These are phyloP conservation scores for Zymoseptoria tritici DNA, from an alignment of 2,329 filamentous ascomycete genomes.

Conservation along the genomic window DNA sequence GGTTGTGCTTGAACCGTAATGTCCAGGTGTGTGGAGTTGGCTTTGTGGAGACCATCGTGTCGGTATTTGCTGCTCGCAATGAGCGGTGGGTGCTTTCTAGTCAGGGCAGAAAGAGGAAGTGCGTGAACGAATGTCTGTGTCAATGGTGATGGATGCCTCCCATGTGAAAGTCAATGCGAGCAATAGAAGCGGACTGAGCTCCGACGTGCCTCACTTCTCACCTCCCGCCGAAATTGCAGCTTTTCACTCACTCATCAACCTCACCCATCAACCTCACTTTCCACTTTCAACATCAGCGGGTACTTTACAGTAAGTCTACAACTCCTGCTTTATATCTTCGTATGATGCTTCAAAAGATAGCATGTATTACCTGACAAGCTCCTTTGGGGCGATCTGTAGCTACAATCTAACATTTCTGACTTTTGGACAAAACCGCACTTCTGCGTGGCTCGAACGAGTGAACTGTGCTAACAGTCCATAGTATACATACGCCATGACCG, in stretches of 20 bases:
- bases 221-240: neutral
- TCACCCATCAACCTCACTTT: neutral
- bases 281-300: neutral
- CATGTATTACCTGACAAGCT: slow-evolving; percentile 44
- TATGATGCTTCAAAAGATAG: slow-evolving; percentile 30
- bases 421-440: neutral
- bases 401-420: slow-evolving; percentile 19
- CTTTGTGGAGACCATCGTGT: slow-evolving; percentile 12
- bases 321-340: slow-evolving; percentile 9
- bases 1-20: slow-evolving; percentile 41
- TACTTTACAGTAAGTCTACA: neutral
- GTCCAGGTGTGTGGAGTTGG: slow-evolving; percentile 31
- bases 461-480: neutral
- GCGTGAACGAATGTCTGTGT: neutral
- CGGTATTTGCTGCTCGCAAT: neutral
- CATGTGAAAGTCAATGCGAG: neutral
- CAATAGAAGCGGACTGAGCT: neutral
- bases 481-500: slow-evolving; percentile 26
- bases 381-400: slow-evolving; percentile 16
- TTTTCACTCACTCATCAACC: neutral
- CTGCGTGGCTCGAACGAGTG: neutral
- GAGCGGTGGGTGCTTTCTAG: neutral
- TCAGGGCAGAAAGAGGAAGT: neutral
- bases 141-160: neutral
- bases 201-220: neutral